Evolutionary conservation across 2,329 filamentous ascomycete species (phyloP), one percentile per base, ranked within the genome.

Genomic region (Neonectria neomacrospora): DNA sequence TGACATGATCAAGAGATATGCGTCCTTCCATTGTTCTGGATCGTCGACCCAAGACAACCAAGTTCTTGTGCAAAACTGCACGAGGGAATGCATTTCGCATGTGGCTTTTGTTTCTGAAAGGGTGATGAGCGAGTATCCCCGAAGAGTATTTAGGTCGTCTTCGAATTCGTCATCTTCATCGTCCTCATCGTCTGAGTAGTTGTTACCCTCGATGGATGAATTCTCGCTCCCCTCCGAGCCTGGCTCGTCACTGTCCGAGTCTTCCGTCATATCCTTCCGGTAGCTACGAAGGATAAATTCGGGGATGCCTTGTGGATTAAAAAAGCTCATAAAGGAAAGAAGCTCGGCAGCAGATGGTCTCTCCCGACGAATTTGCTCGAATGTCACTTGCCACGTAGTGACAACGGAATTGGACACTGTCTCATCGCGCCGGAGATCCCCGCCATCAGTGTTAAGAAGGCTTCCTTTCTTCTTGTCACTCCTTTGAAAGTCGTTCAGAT

Each of bases 401-500:
- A 64, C 34, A 3, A 64, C 45, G 1, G 61, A 54, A n/a, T 64
- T 67, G 1, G 60, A 64, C 5, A 54, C 54, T 0, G 23, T 28
- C 4, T 51, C 45, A 20, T 57, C 53, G 5, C 57, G 60, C 9
- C 64, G 59, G 4, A 75, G 47, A 32, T 67, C 60, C 22, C 67
- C 68, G n/a, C 22, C 64, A 6, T 78, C 71, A n/a, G 67, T 30
- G n/a, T 67, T 47, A 6, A 77, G 66, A 51, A 77, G 71, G 18
- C 26, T 68, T 1, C 57, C 64, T 30, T 66, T 73, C 28, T 73
- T 68, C 16, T 63, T 59, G 14, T 77, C 70, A 54, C 67, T 76
- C 39, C 71, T 69, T 3, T 63, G 58, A 34, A 80, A 69, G 1
- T 73, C 50, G 3, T 73, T 37, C 0, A 80, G 61, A 54, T 81